Percentiles rank a stretch among this genome's conserved stretches.
phyloP scores from a whole-genome alignment of 495 filamentous ascomycete genomes.

The Xylaria flabelliformis region DNA sequence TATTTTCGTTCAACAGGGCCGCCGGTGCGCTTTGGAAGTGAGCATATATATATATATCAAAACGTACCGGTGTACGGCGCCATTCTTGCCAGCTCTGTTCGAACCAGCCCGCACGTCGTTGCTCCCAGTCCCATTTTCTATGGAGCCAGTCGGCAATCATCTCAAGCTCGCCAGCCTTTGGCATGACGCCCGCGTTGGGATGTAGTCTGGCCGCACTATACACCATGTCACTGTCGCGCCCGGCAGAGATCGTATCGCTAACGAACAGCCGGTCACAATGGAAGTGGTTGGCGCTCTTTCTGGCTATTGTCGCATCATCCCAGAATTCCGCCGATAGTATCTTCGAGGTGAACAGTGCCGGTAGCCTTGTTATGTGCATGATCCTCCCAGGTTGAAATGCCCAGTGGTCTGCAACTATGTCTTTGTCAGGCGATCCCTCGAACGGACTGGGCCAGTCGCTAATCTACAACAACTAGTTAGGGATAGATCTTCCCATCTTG shows the following conservation, averaged over 20 bases:
- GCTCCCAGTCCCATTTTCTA: neutral
- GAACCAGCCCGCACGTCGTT: neutral
- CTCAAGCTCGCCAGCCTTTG: neutral
- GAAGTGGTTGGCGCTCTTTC: conserved; percentile 18
- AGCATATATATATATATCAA: neutral
- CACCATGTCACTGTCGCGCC: neutral
- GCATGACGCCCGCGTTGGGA: neutral
- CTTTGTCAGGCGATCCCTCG: neutral
- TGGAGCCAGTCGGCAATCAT: neutral
- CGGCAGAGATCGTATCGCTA: neutral
- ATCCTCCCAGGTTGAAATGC: neutral
- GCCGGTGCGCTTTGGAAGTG: neutral
- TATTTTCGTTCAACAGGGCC: neutral
- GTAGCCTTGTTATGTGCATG: neutral
- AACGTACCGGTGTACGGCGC: neutral
- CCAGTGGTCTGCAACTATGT: neutral
- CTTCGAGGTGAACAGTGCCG: neutral
- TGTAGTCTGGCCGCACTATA: neutral
- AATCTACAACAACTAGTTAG: neutral
- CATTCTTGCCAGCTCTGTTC: neutral
- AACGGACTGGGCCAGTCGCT: neutral
- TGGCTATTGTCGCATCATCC: neutral
- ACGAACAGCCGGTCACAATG: neutral
- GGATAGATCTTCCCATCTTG: neutral
- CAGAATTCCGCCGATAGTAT: conserved; percentile 11